These are phyloP conservation scores for Knufia fluminis DNA, from an alignment of 2,329 filamentous ascomycete genomes.

Conservation along the genomic window DNA sequence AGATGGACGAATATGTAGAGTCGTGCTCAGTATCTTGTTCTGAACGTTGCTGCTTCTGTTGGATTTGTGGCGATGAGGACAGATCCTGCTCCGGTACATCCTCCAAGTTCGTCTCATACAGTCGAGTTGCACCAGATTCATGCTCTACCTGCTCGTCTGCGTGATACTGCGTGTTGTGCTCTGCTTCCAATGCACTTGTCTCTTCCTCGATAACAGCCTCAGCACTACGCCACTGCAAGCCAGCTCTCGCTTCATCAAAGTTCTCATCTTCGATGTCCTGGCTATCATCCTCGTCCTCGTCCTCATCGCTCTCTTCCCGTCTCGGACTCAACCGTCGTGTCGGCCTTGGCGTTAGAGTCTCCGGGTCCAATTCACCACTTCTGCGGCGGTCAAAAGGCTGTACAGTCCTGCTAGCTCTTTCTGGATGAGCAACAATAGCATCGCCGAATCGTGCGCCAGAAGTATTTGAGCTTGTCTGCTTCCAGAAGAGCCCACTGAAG, in stretches of 20 bases:
- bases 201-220: conserved; percentile 7
- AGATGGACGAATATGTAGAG: conserved; percentile 5
- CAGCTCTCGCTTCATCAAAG: conserved; percentile 2
- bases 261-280: not conserved
- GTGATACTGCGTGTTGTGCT: not conserved
- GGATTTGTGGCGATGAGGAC: not conserved
- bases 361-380: conserved; percentile 18
- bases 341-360: conserved; percentile 15
- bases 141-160: not conserved
- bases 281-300: too few species aligned
- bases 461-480: conserved; percentile 5
- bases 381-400: conserved; percentile 14
- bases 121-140: not conserved
- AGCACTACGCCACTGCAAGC: conserved; percentile 2
- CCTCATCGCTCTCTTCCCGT: not conserved
- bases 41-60: not conserved
- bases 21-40: not conserved
- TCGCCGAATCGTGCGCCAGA: conserved; percentile 4
- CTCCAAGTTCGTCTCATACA: conserved; percentile 7
- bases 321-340: not conserved
- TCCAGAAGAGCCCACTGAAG: conserved; percentile 18
- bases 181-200: conserved; percentile 1
- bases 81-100: conserved; percentile 8
- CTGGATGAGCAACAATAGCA: not conserved
- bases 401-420: not conserved